Evolutionary conservation across 192 early-diverging fungal genomes (phyloP), one percentile per base, ranked within the genome.

Genomic region (Coemansia sp.): DNA sequence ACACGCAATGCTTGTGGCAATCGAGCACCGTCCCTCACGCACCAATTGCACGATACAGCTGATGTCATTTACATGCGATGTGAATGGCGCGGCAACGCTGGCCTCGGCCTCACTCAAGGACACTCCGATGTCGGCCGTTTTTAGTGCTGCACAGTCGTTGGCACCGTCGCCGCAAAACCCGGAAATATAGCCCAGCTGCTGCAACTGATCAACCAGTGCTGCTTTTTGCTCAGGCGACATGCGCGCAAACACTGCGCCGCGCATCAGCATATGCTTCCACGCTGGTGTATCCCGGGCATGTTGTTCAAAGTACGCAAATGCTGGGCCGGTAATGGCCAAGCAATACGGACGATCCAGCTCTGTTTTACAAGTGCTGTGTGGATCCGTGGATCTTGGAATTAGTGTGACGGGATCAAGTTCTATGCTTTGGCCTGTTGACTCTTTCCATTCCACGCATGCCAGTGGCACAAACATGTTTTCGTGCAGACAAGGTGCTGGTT

Each of bases 211-310:
- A 7, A 99, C 92, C 9, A 98, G 64, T 50, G 89, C 86, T 38
- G 93, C 92, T 67, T 99, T 99, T 74, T 96, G 91, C 70, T 99
- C 97, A 1, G 97, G 97, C 2, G 94, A 96, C 96, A 98, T 97
- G 41, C 97, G 88, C 0, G 96, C 94, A 76, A 89, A 98, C 8
- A 99, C 91, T 62, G 89, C 87, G 5, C 89, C 89, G 51, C 93
- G 93, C 64, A 94, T 87, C 24, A 99, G 72, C 84, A 98, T 89
- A 47, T 86, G 79, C 22, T 77, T 72, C 59, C 92, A 76, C 24
- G 83, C 75, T 2, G 87, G 86, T 0, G 76, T 58, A 0, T 70
- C 21, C 55, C 84, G 85, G 15, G 76, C 72, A 66, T 88, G 86
- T 27, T 66, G 49, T 56, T 81, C 80, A 5, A 86, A 72, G 12